Base-by-base conservation (phyloP, 2,329 filamentous ascomycete species). In the Annulohypoxylon truncatum region DNA sequence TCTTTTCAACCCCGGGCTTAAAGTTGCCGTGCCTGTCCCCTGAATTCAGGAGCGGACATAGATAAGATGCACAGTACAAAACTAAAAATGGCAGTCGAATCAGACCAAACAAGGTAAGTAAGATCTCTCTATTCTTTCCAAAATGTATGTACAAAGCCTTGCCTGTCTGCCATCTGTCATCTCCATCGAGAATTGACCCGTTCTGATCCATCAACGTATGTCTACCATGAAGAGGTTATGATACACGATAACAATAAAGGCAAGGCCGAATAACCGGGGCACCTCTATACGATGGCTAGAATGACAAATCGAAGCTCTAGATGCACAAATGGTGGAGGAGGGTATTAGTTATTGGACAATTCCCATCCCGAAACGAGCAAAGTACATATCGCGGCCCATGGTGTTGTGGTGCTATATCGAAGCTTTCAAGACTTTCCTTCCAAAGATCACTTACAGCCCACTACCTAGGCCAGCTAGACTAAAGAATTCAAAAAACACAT, bases 51-150 rank as follows among this genome's bases (percentile, higher is more conserved):
- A 31, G 48, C 42, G 55, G 47, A 44, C 61, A 56, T 15, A 47
- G 42, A 66, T 64, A 52, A 58, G 54, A 48, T 62, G 53, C 61
- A 69, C 67, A 69, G 67, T 69, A 67, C 33, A 57, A 57, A 67
- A 52, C 26, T 59, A 18, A 54, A 22, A 66, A 47, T 50, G 51
- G 55, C 53, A 47, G 64, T 48, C 22, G 44, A 38, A 44, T 51
- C 42, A 46, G 29, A 54, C 54, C n/a, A 57, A 29, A 31, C 50
- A 28, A 52, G 20, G 44, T 24, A 31, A 29, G 56, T 64, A 26
- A 64, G 56, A 64, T 69, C 33, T 66, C 47, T 64, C 44, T 55
- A 53, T 56, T 59, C 40, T 52, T 29, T 31, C 18, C 50, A 29
- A n/a, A 44, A 69, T 29, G 53, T 44, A 69, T 29, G 53, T 44